Percentiles rank a stretch among this genome's conserved stretches.
These are phyloP conservation scores for Parathielavia appendiculata DNA, from an alignment of 495 filamentous ascomycete genomes.

Conservation along the genomic window DNA sequence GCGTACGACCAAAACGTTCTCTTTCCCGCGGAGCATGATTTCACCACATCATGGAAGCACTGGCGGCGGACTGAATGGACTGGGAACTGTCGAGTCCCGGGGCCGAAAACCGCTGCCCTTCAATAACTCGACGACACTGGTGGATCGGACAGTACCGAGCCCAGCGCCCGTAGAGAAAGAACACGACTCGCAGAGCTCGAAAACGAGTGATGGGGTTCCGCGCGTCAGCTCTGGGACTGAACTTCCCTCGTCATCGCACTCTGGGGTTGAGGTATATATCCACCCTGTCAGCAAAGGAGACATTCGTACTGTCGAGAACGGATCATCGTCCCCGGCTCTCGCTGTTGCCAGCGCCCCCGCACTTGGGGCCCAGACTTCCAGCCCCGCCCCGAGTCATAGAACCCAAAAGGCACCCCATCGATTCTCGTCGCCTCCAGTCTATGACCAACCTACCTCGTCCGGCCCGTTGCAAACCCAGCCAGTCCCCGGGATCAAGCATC, in stretches of 20 bases:
- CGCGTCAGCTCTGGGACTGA: constrained; percentile 18
- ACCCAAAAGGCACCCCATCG: constrained; percentile 51
- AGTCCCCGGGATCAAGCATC: constrained; percentile 59
- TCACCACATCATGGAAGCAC: constrained; percentile 22
- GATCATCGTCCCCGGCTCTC: constrained; percentile 14
- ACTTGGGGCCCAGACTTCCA: constrained; percentile 40
- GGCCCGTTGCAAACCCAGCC: constrained; percentile 45
- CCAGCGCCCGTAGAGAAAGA: constrained; percentile 9
- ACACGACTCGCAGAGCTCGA: constrained; percentile 4
- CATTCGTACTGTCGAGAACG: constrained; percentile 29
- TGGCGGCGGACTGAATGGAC: constrained; percentile 17
- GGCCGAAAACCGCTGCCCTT: constrained; percentile 23
- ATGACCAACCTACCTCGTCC: constrained; percentile 40
- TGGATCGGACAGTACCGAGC: constrained; percentile 22
- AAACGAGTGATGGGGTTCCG: constrained; percentile 15
- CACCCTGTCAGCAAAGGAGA: constrained; percentile 33
- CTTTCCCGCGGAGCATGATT: constrained; percentile 28
- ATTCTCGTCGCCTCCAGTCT: constrained; percentile 68
- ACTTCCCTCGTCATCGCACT: background rate
- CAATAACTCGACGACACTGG: constrained; percentile 19
- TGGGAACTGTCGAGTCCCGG: constrained; percentile 5
- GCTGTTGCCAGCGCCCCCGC: constrained; percentile 25
- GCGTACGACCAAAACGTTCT: constrained; percentile 21
- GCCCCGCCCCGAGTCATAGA: constrained; percentile 37
- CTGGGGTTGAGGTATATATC: constrained; percentile 29